These are phyloP conservation scores for Mycena citricolor DNA, from an alignment of 1,284 basidiomycete genomes.

Conservation along the genomic window DNA sequence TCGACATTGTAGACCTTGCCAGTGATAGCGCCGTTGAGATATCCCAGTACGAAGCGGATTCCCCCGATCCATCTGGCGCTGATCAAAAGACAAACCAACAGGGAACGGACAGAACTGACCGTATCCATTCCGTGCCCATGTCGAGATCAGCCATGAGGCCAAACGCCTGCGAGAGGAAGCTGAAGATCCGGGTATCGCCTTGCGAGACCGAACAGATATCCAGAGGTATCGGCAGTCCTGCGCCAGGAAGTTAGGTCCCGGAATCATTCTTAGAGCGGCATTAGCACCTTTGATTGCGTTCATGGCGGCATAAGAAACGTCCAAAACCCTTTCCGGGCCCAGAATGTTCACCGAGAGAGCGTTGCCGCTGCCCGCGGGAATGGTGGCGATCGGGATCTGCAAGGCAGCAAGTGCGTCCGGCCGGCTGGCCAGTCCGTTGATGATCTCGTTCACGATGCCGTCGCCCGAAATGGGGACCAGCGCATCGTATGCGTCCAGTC, in stretches of 20 bases:
- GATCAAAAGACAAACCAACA: not conserved
- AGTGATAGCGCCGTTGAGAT: slow-evolving; percentile 10
- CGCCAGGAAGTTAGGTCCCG: slow-evolving; percentile 1
- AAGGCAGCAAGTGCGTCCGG: slow-evolving; percentile 71
- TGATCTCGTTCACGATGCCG: slow-evolving; percentile 77
- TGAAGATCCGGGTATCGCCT: slow-evolving; percentile 61
- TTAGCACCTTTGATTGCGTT: slow-evolving; percentile 87
- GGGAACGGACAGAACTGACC: slow-evolving; percentile 32
- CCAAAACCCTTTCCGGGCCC: slow-evolving; percentile 70
- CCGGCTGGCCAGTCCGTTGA: slow-evolving; percentile 87
- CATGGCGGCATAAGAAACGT: slow-evolving; percentile 72
- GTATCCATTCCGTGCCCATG: slow-evolving; percentile 81
- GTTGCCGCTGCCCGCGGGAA: slow-evolving; percentile 89
- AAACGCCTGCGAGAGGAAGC: slow-evolving; percentile 86
- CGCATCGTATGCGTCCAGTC: slow-evolving; percentile 67
- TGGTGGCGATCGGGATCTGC: slow-evolving; percentile 75
- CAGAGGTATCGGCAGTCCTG: slow-evolving; percentile 69
- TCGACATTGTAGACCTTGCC: slow-evolving; percentile 20
- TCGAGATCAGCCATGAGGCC: slow-evolving; percentile 95
- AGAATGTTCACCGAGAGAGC: slow-evolving; percentile 74
- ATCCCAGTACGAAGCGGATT: slow-evolving; percentile 15
- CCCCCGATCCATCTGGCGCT: slow-evolving; percentile 15
- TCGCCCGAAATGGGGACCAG: slow-evolving; percentile 80
- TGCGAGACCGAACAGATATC: slow-evolving; percentile 85
- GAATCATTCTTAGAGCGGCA: not conserved